Base-by-base conservation (phyloP, 108 stramenopile genomes). In the Cyclotella baltica region DNA sequence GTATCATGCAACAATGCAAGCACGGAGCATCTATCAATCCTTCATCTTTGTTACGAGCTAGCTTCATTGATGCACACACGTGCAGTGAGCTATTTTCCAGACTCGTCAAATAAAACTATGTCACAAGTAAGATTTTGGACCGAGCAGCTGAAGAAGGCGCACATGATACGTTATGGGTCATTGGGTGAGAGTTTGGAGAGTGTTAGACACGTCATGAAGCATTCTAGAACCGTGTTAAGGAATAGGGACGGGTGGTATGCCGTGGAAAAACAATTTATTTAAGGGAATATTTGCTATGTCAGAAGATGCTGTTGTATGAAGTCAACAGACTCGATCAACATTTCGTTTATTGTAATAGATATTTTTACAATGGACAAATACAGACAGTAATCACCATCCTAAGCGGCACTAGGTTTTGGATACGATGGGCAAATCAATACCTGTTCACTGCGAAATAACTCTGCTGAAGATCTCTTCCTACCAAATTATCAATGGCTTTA, bases 51-150 rank as follows among this genome's bases (percentile, higher is more conserved):
- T 57, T 93, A 91, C 64, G 88, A 91, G 30, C 66, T 90, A 23
- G 75, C 76, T 6, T 48, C 67, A 52, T 5, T 31, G 0, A 53
- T 88, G 47, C 81, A 84, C 55, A 30, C 70, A 16, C 40, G 28
- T 38, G 56, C 83, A 15, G 23, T 70, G 50, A 50, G 28, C 22
- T 61, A 58, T 15, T 55, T 58, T 15, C 74, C 57, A 16, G 55
- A 64, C 35, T 64, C 22, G 36, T 77, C 31, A 23, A 23, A 34
- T 18, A 73, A 74, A 53, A 87, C 82, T 15, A 38, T 82, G 61
- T 19, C 72, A 76, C 87, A 89, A 78, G 73, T 92, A 4, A 70
- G 76, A 63, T 92, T 92, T 76, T 95, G 94, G 90, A 90, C 88
- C 15, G 88, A 92, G 31, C 92, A 92, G 73, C 57, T 95, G 46